Evolutionary conservation across 805 yeast species (phyloP).

Genomic region (Ogataea pini): DNA sequence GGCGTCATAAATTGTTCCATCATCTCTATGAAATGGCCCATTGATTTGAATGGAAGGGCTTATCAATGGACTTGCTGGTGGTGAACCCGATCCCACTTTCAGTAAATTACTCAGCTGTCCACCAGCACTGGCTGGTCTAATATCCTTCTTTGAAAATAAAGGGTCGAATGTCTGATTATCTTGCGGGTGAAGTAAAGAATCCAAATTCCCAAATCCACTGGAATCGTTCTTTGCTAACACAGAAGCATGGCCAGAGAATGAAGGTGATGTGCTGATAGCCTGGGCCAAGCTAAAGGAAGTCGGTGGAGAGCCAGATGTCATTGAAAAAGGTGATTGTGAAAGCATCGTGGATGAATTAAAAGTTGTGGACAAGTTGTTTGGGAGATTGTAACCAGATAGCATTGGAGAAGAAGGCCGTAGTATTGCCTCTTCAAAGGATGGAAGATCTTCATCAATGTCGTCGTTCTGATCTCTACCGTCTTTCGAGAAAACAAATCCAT

Average conservation of each 20-base stretch:
- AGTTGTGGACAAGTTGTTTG: conserved; percentile 36
- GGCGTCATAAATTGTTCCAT: background rate
- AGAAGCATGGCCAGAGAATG: background rate
- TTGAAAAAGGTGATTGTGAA: conserved; percentile 42
- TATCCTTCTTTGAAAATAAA: conserved; percentile 18
- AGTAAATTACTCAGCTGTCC: conserved; percentile 22
- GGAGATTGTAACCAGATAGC: conserved; percentile 37
- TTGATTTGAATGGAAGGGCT: conserved; percentile 10
- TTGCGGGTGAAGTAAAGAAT: conserved; percentile 20
- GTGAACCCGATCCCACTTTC: conserved; percentile 4
- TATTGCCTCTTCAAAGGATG: conserved; percentile 69
- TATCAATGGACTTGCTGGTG: background rate
- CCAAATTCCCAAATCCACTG: conserved; percentile 25
- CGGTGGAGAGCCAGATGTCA: conserved; percentile 28
- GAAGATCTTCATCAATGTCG: conserved; percentile 38
- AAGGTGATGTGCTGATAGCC: conserved; percentile 3
- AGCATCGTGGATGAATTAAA: conserved; percentile 30
- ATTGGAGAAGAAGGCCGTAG: conserved; percentile 48
- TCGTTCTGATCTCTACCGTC: conserved; percentile 11
- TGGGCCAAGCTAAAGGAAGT: conserved; percentile 24
- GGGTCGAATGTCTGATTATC: conserved; percentile 11
- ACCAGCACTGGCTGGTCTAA: conserved; percentile 9
- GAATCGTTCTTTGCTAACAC: conserved; percentile 16
- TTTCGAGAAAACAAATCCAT: conserved; percentile 14
- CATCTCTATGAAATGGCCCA: conserved; percentile 1